Conservation (phyloP, 2,329 filamentous ascomycete genomes). For the Parafenestella ontariensis region DNA sequence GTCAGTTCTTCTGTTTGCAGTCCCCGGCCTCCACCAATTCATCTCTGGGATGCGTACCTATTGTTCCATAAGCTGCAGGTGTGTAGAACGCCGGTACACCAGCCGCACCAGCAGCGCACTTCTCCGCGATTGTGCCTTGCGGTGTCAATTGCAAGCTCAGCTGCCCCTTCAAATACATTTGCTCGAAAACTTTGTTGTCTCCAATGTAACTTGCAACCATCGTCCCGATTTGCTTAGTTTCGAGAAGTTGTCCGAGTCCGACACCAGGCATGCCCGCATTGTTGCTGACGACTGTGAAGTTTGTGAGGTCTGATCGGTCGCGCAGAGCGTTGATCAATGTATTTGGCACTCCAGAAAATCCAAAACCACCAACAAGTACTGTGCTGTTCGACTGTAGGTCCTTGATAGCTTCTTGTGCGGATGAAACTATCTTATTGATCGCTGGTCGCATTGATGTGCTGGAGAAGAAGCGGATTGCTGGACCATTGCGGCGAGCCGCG, state of each 20-base stretch:
- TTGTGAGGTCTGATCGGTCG: constrained; percentile 42
- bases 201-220: constrained; percentile 79
- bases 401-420: constrained; percentile 47
- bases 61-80: constrained; percentile 71
- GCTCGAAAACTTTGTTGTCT: constrained; percentile 77
- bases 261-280: constrained; percentile 76
- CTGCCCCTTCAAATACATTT: constrained; percentile 76
- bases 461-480: constrained; percentile 45
- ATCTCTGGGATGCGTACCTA: constrained; percentile 44
- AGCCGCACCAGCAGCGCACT: constrained; percentile 74
- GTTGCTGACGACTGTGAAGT: constrained; percentile 78
- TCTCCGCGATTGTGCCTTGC: constrained; percentile 76
- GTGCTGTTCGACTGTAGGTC: constrained; percentile 49
- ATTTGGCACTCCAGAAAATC: constrained; percentile 49
- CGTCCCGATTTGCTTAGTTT: constrained; percentile 73
- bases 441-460: constrained; percentile 38
- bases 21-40: background rate
- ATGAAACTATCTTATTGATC: constrained; percentile 51
- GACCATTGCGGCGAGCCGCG: constrained; percentile 40
- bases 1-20: constrained; percentile 3
- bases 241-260: constrained; percentile 72
- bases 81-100: constrained; percentile 85
- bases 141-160: constrained; percentile 79
- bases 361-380: constrained; percentile 49
- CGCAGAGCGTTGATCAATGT: constrained; percentile 50